phyloP scores from a whole-genome alignment of 192 early-diverging fungal species.

The Neocallimastix lanati region DNA sequence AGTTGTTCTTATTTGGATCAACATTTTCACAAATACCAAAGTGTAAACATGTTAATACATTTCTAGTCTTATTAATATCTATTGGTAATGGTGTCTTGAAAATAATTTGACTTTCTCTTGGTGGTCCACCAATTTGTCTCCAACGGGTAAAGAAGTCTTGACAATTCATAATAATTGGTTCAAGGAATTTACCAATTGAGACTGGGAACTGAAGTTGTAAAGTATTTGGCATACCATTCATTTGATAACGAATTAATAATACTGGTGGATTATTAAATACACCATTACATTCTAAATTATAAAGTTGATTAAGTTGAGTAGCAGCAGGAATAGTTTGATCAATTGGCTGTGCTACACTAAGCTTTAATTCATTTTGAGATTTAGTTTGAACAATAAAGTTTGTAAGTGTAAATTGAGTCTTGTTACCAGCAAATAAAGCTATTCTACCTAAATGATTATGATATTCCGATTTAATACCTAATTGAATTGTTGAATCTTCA shows the following conservation, averaged over 20 bases:
- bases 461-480: conserved; percentile 87
- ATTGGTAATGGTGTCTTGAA: conserved; percentile 24
- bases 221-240: conserved; percentile 23
- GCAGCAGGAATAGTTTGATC: conserved; percentile 38
- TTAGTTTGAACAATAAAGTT: conserved; percentile 35
- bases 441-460: conserved; percentile 73
- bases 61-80: conserved; percentile 26
- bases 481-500: conserved; percentile 72
- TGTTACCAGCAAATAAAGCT: conserved; percentile 84
- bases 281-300: conserved; percentile 56
- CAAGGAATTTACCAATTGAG: conserved; percentile 68
- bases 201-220: conserved; percentile 64
- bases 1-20: conserved; percentile 76
- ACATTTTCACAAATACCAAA: conserved; percentile 62
- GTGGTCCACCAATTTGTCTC: conserved; percentile 84
- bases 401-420: conserved; percentile 47
- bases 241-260: conserved; percentile 45
- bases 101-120: conserved; percentile 63
- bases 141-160: conserved; percentile 59
- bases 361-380: conserved; percentile 18
- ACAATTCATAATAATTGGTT: conserved; percentile 27
- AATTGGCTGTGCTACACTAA: conserved; percentile 38
- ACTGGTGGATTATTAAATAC: conserved; percentile 36
- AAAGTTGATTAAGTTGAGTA: conserved; percentile 45
- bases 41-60: conserved; percentile 42